Evolutionary conservation across 495 filamentous ascomycete genomes (phyloP), one percentile per base, ranked within the genome.

Genomic region (Tuber microsphaerosporum): DNA sequence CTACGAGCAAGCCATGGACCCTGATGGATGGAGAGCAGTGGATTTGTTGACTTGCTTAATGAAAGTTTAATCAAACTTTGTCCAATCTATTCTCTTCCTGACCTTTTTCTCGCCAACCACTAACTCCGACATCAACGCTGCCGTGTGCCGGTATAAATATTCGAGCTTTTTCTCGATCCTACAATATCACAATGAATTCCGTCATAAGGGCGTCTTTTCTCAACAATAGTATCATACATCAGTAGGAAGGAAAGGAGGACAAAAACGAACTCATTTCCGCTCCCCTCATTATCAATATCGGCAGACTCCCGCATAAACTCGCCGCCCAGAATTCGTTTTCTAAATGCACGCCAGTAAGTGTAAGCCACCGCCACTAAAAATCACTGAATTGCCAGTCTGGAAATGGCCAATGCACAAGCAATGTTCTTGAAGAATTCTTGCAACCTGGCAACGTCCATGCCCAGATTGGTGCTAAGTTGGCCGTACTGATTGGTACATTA

Each of bases 371-470:
- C 73, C 46, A 65, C 51, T 41, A 39, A 39, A 19, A 37, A n/a
- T 48, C 37, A 17, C 20, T 34, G 14, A 20, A 65, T 31, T 1
- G 45, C 34, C 39, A 12, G 26, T 20, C 16, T 69, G 1, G 34
- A 74, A 44, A 19, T 22, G 41, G 12, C 5, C 20, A 74, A 75
- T 70, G 43, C 9, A 75, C 34, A 71, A 9, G 76, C 76, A 43
- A 72, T 73, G 0, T 75, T 73, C 73, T 77, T 65, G 44, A 77
- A 75, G 26, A 77, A 75, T 43, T 69, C 73, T 39, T 69, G 70
- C 76, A 77, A 61, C 39, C 68, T 71, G 31, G 69, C 48, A 9
- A 51, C 61, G 46, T 77, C 75, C 44, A 77, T 75, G 16, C 7
- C 31, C 17, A 77, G 8, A 48, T 69, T 77, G 5, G 75, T 75